Evolutionary conservation across 2,329 filamentous ascomycete species (phyloP), one percentile per base, ranked within the genome.

Genomic region (Hypoxylon sp.): DNA sequence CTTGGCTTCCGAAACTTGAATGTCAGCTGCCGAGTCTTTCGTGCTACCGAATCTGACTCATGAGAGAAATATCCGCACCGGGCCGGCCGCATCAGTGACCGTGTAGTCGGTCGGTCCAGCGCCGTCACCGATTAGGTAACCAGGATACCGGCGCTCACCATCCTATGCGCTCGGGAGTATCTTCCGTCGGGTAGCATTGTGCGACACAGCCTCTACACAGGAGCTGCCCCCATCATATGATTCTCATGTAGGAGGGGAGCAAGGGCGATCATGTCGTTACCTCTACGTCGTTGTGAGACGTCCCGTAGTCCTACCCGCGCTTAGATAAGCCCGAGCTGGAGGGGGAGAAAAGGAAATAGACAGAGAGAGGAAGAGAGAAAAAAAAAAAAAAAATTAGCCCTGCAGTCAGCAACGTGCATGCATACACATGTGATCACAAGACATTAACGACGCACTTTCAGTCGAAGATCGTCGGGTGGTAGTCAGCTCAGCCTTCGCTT

Each of bases 381-480:
- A 61, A 49, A 25, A 59, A 61, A 49, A 25, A 59, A 59, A 64
- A 49, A 22, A 48, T 60, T 40, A 61, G 20, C 37, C 60, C 58
- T 71, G 69, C 66, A 61, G 69, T 71, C 66, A 71, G 69, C 66
- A 66, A 61, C 59, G 66, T 71, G 66, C 69, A 68, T 71, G 69
- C 69, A 71, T 71, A 71, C 51, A 61, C 30, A 58, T 55, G 60
- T 62, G 69, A 64, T 71, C 69, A 71, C 69, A 71, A 69, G 69
- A 69, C 69, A 69, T 56, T 57, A 44, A 35, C 59, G 50, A 69
- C 66, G 58, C 64, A 64, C 53, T 55, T 61, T 53, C 25, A 44
- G 61, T 59, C 27, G 6, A 57, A 44, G 64, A 63, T 70, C 58
- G 65, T 58, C 64, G 10, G 25, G 22, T 13, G 42, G 17, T 49